phyloP scores from a whole-genome alignment of 192 early-diverging fungal species.

The Funneliformis mosseae region DNA sequence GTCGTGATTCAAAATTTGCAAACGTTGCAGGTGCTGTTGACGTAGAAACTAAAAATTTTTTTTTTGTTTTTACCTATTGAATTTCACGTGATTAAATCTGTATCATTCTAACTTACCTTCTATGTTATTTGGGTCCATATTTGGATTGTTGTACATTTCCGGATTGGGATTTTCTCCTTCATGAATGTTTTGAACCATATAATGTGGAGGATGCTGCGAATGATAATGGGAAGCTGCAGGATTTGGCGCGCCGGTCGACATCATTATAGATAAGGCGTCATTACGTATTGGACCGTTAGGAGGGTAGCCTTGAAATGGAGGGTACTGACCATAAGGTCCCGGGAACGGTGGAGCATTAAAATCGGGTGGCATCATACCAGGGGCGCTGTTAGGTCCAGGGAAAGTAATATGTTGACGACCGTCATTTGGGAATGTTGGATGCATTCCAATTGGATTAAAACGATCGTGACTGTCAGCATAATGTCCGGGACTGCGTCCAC shows the following conservation, averaged over 20 bases:
- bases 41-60: conserved; percentile 5
- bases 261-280: conserved; percentile 20
- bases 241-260: not conserved
- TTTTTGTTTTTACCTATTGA: conserved; percentile 1
- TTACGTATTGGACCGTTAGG: conserved; percentile 17
- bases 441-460: conserved; percentile 35
- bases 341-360: conserved; percentile 32
- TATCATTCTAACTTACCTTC: conserved; percentile 10
- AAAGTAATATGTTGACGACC: not conserved
- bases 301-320: conserved; percentile 15
- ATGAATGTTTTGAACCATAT: conserved; percentile 46
- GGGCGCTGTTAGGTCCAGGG: conserved; percentile 28
- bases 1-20: conserved; percentile 35
- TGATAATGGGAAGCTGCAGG: not conserved
- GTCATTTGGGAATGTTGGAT: conserved; percentile 27
- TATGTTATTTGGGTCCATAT: conserved; percentile 16
- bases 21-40: conserved; percentile 30
- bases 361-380: conserved; percentile 34
- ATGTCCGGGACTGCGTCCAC: conserved; percentile 92
- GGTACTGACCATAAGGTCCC: conserved; percentile 29
- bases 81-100: conserved; percentile 17
- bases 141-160: conserved; percentile 38
- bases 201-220: conserved; percentile 31
- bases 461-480: conserved; percentile 72
- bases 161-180: conserved; percentile 44